These are phyloP conservation scores for Starmera pachycereana DNA, from an alignment of 805 yeast species.

Conservation along the genomic window DNA sequence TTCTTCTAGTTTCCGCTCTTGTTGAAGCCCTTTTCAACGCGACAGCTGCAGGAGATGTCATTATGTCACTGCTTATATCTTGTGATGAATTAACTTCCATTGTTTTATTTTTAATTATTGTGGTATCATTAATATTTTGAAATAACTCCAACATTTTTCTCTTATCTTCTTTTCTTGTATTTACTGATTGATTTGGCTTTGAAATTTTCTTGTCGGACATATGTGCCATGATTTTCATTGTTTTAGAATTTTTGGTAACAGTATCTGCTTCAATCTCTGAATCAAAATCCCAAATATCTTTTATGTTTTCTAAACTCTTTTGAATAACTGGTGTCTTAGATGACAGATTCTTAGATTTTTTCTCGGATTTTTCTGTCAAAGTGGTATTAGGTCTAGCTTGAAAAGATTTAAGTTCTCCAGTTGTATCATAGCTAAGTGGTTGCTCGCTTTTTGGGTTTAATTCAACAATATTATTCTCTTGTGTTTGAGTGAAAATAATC, in stretches of 20 bases:
- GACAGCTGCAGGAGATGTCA: constrained; percentile 7
- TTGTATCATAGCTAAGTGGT: not conserved
- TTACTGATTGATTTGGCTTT: no score
- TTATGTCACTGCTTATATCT: not conserved
- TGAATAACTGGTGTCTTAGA: not conserved
- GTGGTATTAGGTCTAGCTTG: not conserved
- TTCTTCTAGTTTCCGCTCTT: constrained; percentile 3
- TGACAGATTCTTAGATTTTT: not conserved
- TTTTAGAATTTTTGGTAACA: constrained; percentile 1
- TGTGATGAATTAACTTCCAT: not conserved
- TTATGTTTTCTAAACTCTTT: not conserved
- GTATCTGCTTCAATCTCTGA: constrained; percentile 1
- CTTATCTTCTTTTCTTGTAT: not conserved
- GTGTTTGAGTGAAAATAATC: no score
- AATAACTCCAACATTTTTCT: not conserved
- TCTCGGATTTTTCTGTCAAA: not conserved
- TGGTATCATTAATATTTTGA: not conserved
- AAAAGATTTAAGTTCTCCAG: not conserved
- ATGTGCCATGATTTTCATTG: constrained; percentile 2
- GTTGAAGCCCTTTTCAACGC: constrained; percentile 9
- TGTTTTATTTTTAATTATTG: not conserved
- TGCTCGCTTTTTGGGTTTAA: not conserved
- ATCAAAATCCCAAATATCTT: constrained; percentile 18
- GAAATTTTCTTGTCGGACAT: not conserved
- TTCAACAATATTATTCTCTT: no score